Evolutionary conservation across 257 asterid genomes (phyloP), one percentile per base, ranked within the genome.

Genomic region (Haberlea rhodopensis): DNA sequence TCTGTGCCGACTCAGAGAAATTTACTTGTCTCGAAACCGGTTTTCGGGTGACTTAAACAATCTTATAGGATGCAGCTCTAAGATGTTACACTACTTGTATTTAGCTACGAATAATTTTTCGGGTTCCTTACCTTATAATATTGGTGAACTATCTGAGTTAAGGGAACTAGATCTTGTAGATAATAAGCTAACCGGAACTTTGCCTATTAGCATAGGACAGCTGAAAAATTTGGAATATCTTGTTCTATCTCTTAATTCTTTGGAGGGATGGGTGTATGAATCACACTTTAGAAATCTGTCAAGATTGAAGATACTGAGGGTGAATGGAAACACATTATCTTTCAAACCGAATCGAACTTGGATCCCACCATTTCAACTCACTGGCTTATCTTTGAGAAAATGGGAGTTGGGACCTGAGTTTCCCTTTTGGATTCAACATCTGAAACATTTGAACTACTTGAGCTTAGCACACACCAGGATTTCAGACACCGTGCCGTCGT

Each of bases 351-450:
- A 60, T 40, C 6, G 20, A 24, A 62, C 40, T 4, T 75, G 80
- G 80, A 43, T 71, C 55, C 76, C 76, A 13, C 60, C 80, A 16
- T 68, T 74, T 24, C 74, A 55, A 16, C 62, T 78, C n/a, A 66
- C 23, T 56, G 58, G 34, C 60, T 54, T 78, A 13, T 22, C 57
- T 13, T 21, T 75, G 32, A 45, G 64, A 25, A 49, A 60, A 5
- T 75, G 75, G 62, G 19, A 29, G 26, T 28, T 78, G 43, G 78
- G 73, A 25, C 66, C 73, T 0, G 46, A 65, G 23, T 78, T 74
- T 5, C 83, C 66, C 5, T 16, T 40, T 13, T 68, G 80, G 80
- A 73, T 72, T 19, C 25, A 55, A 53, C 70, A 75, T 60, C 71
- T 68, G 45, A 68, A 56, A 23, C 55, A 63, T 37, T 49, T 74